Evolutionary conservation across 78 protist genomes (phyloP), one percentile per base, ranked within the genome.

Genomic region (Dictyostelium brefeldianum): DNA sequence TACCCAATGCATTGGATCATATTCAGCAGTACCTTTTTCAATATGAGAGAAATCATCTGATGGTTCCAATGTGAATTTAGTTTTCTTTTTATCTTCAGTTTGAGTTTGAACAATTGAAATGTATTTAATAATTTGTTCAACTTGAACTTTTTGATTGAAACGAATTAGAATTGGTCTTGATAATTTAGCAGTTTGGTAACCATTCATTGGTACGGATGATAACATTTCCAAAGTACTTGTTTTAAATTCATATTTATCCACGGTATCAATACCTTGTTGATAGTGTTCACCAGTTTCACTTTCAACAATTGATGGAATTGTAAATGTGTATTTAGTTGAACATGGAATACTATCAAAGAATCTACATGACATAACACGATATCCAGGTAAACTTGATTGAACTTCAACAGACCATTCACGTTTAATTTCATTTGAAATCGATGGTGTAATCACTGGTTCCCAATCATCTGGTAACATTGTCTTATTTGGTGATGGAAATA

Each of bases 141-240:
- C 48, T 36, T 87, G 54, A 11, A 87, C 67, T n/a, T 50, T 59
- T 64, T 87, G 93, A 46, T 87, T 87, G 70, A 87, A 87, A 29
- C 27, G 18, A 0, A 87, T 22, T 29, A 77, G 14, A 20, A 87
- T 50, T 22, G 93, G 93, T 25, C 81, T 50, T 14, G 46, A 29
- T 7, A 87, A 20, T 9, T 29, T 12, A 5, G 74, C 50, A 0
- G 93, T 87, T 47, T 74, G 78, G 20, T 11, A 5, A 46, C 47
- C 31, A 77, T 87, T 53, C 5, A 4, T 4, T 64, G 93, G 93
- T 2, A 29, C 7, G 0, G 80, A 31, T 14, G 27, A 3, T 20
- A 64, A 36, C 9, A 87, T 2, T 17, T 41, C 10, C 10, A 50
- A 17, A 18, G 53, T 51, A 29, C 84, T 67, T 0, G 93, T 87